Conservation (phyloP, 2,329 filamentous ascomycete genomes). For the Claviceps cyperi region DNA sequence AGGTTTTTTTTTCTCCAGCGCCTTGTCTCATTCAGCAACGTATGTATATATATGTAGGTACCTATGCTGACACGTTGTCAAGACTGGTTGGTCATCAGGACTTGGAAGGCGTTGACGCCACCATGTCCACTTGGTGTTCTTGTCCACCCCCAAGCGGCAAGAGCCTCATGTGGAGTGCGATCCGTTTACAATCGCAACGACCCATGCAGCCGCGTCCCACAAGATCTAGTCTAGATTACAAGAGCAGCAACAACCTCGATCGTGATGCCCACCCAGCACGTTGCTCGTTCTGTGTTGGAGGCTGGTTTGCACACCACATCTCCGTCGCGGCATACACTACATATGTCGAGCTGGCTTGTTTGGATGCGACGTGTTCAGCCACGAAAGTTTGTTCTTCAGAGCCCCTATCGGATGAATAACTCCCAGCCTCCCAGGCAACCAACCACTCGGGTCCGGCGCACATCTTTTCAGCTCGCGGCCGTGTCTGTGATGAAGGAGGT, state of each 20-base stretch:
- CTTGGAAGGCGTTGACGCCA: neutral
- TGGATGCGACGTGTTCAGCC: neutral
- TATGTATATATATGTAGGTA: no score
- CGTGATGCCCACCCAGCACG: neutral
- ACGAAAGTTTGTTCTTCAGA: neutral
- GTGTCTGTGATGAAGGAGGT: neutral
- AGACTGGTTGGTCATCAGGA: neutral
- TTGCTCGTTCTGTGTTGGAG: no score
- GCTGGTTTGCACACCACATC: no score
- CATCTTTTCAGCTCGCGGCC: neutral
- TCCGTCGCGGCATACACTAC: neutral
- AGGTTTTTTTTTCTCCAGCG: neutral
- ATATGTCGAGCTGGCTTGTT: neutral
- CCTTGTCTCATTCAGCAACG: neutral
- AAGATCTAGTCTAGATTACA: conserved; percentile 2
- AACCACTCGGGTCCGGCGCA: neutral
- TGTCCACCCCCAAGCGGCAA: conserved; percentile 1
- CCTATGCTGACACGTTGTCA: neutral
- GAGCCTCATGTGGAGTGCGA: conserved; percentile 11
- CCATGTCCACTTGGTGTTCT: neutral
- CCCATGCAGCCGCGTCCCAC: conserved; percentile 7
- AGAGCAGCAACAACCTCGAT: conserved; percentile 4
- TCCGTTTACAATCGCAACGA: conserved; percentile 8
- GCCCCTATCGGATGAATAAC: neutral
- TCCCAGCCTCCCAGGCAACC: no score